phyloP scores from a whole-genome alignment of 805 yeast genomes.

The Kodamaea fukazawae region DNA sequence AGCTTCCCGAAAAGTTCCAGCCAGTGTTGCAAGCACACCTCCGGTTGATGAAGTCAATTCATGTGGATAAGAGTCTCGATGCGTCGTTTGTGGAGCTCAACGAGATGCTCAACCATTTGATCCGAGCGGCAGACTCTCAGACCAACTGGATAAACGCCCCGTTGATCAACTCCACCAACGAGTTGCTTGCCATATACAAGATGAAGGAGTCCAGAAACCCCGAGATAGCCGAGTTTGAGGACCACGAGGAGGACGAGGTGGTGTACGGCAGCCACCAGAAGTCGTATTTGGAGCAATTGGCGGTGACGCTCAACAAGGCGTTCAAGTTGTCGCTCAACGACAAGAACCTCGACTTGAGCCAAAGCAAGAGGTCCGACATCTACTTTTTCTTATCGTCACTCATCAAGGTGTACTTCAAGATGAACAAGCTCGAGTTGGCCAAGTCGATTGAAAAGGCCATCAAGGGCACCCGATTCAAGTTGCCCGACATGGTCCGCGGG shows the following conservation, averaged over 20 bases:
- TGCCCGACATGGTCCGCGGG: constrained; percentile 45
- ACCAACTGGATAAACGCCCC: constrained; percentile 51
- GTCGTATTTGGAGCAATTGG: constrained; percentile 48
- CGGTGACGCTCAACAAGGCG: constrained; percentile 65
- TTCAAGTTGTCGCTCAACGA: constrained; percentile 80
- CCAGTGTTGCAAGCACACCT: constrained; percentile 33
- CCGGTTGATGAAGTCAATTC: constrained; percentile 33
- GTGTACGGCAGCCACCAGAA: constrained; percentile 15
- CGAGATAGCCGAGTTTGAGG: constrained; percentile 13
- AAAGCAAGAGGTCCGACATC: constrained; percentile 60
- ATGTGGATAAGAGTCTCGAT: constrained; percentile 31
- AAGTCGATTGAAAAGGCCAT: constrained; percentile 71
- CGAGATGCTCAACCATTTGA: constrained; percentile 44
- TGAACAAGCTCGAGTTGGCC: constrained; percentile 69
- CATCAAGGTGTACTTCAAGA: constrained; percentile 63
- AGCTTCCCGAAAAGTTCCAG: constrained; percentile 36
- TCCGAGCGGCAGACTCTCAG: constrained; percentile 53
- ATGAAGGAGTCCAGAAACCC: constrained; percentile 32
- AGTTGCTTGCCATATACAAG: constrained; percentile 39
- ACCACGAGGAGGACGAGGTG: constrained; percentile 18
- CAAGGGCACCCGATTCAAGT: constrained; percentile 46
- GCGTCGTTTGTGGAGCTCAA: constrained; percentile 33
- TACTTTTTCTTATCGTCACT: constrained; percentile 70
- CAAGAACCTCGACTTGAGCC: constrained; percentile 49
- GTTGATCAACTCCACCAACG: constrained; percentile 39